Conservation (phyloP, 2,329 filamentous ascomycete genomes). For the Emydomyces testavorans region DNA sequence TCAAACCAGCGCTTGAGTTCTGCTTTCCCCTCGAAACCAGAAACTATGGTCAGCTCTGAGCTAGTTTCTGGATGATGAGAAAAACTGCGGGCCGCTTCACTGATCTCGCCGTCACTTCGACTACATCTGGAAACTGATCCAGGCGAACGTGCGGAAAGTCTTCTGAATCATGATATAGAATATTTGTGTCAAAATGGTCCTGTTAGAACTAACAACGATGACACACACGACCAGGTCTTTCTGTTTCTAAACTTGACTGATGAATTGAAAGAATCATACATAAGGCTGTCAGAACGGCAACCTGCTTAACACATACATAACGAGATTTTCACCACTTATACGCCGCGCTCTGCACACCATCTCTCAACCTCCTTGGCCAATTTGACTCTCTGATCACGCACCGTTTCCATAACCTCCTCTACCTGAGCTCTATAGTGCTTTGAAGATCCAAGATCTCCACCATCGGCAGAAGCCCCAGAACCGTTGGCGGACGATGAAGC, state of each 20-base stretch:
- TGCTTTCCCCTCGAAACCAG: no score
- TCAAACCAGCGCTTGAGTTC: no score
- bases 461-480: conserved; percentile 13
- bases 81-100: background rate
- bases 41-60: background rate
- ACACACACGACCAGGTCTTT: conserved; percentile 38
- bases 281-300: background rate
- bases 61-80: background rate
- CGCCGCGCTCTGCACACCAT: conserved; percentile 38
- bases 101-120: conserved; percentile 16
- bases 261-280: background rate
- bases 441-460: conserved; percentile 19
- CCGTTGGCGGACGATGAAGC: conserved; percentile 1
- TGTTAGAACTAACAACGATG: conserved; percentile 29
- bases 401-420: conserved; percentile 28
- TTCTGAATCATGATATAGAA: background rate
- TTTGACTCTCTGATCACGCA: conserved; percentile 28
- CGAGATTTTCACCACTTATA: conserved; percentile 16
- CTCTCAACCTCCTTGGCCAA: conserved; percentile 34
- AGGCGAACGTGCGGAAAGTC: background rate
- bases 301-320: background rate
- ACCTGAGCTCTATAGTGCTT: conserved; percentile 22
- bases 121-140: conserved; percentile 4
- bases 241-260: conserved; percentile 22
- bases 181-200: background rate